phyloP scores from a whole-genome alignment of 2,329 filamentous ascomycete genomes.

The Parafenestella ontariensis region DNA sequence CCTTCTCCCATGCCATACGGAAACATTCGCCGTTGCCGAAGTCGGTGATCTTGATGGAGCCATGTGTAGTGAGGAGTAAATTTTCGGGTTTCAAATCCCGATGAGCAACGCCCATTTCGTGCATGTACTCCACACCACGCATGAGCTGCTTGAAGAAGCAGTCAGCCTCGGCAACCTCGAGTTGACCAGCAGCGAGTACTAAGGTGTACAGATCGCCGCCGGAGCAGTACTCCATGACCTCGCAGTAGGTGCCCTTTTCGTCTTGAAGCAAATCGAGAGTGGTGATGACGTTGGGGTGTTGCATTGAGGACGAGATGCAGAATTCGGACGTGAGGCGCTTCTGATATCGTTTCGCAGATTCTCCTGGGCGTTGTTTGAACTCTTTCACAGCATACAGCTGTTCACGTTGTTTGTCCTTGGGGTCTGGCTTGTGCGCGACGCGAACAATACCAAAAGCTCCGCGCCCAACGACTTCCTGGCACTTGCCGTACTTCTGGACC shows the following conservation, averaged over 20 bases:
- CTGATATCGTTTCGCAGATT: slow-evolving; percentile 97
- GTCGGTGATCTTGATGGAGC: slow-evolving; percentile 95
- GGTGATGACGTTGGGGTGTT: slow-evolving; percentile 97
- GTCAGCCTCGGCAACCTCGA: slow-evolving; percentile 91
- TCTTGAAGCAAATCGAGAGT: slow-evolving; percentile 95
- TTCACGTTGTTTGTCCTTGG: slow-evolving; percentile 76
- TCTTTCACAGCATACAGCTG: slow-evolving; percentile 98
- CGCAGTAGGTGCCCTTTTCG: slow-evolving; percentile 95
- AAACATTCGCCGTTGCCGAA: slow-evolving; percentile 99
- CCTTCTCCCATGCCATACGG: slow-evolving; percentile 98
- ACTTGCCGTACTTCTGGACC: slow-evolving; percentile 97
- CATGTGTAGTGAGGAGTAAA: slow-evolving; percentile 88
- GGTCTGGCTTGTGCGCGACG: slow-evolving; percentile 94
- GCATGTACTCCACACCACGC: slow-evolving; percentile 98
- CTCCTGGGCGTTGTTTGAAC: slow-evolving; percentile 90
- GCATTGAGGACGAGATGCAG: slow-evolving; percentile 95
- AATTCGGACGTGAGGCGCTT: slow-evolving; percentile 97
- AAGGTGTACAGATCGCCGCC: slow-evolving; percentile 95
- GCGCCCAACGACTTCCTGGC: slow-evolving; percentile 93
- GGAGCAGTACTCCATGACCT: slow-evolving; percentile 99
- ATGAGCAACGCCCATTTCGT: slow-evolving; percentile 98
- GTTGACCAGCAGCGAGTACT: slow-evolving; percentile 86
- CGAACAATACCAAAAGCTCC: slow-evolving; percentile 97
- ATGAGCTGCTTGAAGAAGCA: slow-evolving; percentile 99
- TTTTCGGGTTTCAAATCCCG: slow-evolving; percentile 98